Evolutionary conservation across 805 yeast genomes (phyloP), one percentile per base, ranked within the genome.

Genomic region (Saccharomycopsis schoenii): DNA sequence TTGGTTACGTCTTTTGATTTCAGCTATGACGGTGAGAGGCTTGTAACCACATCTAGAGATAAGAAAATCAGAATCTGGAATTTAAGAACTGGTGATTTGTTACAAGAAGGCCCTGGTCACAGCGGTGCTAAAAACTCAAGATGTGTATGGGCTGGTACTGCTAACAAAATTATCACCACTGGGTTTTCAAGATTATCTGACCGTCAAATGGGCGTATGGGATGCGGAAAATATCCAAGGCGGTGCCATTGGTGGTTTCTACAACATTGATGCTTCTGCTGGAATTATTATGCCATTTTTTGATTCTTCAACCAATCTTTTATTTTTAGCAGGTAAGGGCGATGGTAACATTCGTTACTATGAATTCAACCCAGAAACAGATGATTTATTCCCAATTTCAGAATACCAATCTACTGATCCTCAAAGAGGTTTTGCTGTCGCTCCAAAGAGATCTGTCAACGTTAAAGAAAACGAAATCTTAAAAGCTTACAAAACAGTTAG

Each of bases 201-300:
- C 70, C 89, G 99, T 71, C 98, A 94, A 75, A 77, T 93, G 63
- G 99, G 94, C 68, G 78, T 94, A 61, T 94, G 99, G 99, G 91
- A 94, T 68, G 79, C 91, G 21, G 77, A 80, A 40, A 82, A 87
- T 67, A 76, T 94, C 60, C 84, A 76, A 11, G 79, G 79, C 57
- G 98, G 98, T 40, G 91, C 97, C 55, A 82, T 94, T 66, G 96
- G 91, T 58, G 97, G 96, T 0, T 90, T 92, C 71, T 80, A 86
- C 69, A 83, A 85, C 50, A 80, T 94, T 57, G 99, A 96, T 71
- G 82, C 96, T 25, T 86, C 96, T 4, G 88, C 97, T 1, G 99
- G 99, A 68, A 88, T 94, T 51, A 76, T 92, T 72, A 88, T 94
- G 82, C 99, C 99, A 36, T 82, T 88, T 68, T 94, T 76, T 70